Evolutionary conservation across 257 asterid species (phyloP).

Genomic region (Solanum medicagineum): DNA sequence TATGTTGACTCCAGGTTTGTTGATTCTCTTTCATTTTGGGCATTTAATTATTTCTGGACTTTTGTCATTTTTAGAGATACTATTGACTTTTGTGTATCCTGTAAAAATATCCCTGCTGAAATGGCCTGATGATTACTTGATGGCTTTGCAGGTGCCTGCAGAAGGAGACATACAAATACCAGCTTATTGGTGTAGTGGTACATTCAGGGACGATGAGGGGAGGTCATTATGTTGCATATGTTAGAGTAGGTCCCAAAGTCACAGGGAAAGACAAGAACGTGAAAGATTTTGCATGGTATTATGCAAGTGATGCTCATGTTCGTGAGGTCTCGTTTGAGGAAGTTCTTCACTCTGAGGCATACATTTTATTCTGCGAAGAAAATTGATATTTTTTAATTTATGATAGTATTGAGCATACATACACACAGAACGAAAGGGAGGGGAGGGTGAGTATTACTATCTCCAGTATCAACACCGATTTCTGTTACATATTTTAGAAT

Average conservation of each 20-base stretch:
- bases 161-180: slow-evolving; percentile 21
- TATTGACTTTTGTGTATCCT: too few species aligned
- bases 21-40: background rate
- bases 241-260: slow-evolving; percentile 37
- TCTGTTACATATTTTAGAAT: background rate
- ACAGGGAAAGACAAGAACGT: background rate
- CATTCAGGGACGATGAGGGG: slow-evolving; percentile 77
- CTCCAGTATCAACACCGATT: background rate
- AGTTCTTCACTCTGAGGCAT: slow-evolving; percentile 62
- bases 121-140: background rate
- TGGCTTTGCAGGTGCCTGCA: slow-evolving; percentile 29
- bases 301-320: slow-evolving; percentile 63
- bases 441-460: slow-evolving; percentile 11
- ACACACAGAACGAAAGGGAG: background rate
- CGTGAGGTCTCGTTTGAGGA: slow-evolving; percentile 49
- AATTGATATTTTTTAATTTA: slow-evolving; percentile 17
- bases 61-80: background rate
- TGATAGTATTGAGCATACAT: background rate
- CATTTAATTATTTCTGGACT: background rate
- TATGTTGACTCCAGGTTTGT: slow-evolving; percentile 65
- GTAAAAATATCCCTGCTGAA: background rate
- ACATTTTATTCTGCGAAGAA: slow-evolving; percentile 68
- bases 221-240: slow-evolving; percentile 79
- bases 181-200: slow-evolving; percentile 66
- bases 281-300: slow-evolving; percentile 44